These are phyloP conservation scores for Didymella lethalis DNA, from an alignment of 2,329 filamentous ascomycete species.

Conservation along the genomic window DNA sequence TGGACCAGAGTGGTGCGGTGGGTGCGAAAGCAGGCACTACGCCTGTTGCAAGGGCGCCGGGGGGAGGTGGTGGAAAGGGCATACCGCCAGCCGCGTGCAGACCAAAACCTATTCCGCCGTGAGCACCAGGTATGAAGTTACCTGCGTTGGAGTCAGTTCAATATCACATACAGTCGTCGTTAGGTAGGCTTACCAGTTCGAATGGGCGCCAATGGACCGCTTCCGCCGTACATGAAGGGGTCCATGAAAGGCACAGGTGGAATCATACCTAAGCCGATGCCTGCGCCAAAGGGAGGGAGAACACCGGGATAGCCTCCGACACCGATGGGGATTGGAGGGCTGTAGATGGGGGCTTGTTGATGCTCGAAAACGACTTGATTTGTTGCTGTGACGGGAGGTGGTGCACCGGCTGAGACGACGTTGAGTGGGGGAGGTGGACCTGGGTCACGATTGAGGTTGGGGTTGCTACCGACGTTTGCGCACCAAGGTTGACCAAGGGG, in stretches of 20 bases:
- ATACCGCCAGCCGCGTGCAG: conserved; percentile 30
- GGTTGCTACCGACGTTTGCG: conserved; percentile 45
- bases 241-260: conserved; percentile 34
- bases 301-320: conserved; percentile 25
- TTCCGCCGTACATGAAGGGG: conserved; percentile 35
- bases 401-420: conserved; percentile 16
- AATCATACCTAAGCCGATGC: conserved; percentile 38
- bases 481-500: conserved; percentile 39
- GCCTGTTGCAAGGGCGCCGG: conserved; percentile 30
- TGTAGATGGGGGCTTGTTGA: conserved; percentile 35
- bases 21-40: conserved; percentile 37
- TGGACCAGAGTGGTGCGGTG: conserved; percentile 33
- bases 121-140: conserved; percentile 36
- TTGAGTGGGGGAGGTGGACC: conserved; percentile 38
- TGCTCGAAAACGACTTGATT: conserved; percentile 33
- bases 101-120: conserved; percentile 39
- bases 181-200: conserved; percentile 19
- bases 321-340: conserved; percentile 32
- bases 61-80: conserved; percentile 39
- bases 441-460: conserved; percentile 46
- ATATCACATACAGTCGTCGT: conserved; percentile 4
- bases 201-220: conserved; percentile 36
- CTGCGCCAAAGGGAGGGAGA: conserved; percentile 30
- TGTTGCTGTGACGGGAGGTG: conserved; percentile 15
- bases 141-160: conserved; percentile 27